Base-by-base conservation (phyloP, 257 asterid genomes). In the Nicotiana sylvestris region DNA sequence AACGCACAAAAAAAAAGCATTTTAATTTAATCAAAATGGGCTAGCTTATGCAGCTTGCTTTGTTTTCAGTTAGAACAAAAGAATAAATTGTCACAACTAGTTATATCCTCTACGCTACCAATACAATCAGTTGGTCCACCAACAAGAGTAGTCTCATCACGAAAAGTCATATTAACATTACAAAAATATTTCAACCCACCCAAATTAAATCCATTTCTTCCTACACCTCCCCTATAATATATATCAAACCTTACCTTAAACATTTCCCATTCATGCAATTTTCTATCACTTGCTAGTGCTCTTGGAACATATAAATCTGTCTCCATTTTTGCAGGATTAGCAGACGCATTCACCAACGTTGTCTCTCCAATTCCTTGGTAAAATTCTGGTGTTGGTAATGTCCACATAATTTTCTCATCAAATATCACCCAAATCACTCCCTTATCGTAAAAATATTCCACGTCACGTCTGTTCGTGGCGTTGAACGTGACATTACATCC, bases 151-250 rank as follows among this genome's bases (percentile, higher is more conserved):
- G 79, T 72, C 25, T 72, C 39, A 25, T 72, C 79, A 72, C 1
- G 21, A 72, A 72, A 72, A 72, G 61, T 46, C 79, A 72, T 72
- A 72, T 72, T 72, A 3, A 72, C 62, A 72, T 25, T 30, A 27
- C 79, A 72, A 72, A 12, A 12, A 72, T 72, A 72, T 18, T 72
- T 72, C 27, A 72, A 72, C 27, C 79, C 79, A 49, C 79, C 79
- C 61, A 72, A 49, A 46, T 72, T 72, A 72, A 72, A 72, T 72
- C 79, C 79, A 72, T 72, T 72, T 46, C 79, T 72, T 49, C 79
- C 79, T 72, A 72, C 79, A 13, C 79, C 79, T 12, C 79, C 79
- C 35, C 79, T 72, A 49, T 72, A 72, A 72, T 72, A 72, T 25
- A 72, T 46, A 7, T 72, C 79, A 72, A 72, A 72, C 10, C 79